These are phyloP conservation scores for Fraxinus paxiana DNA, from an alignment of 305 asterid genomes.

Conservation along the genomic window DNA sequence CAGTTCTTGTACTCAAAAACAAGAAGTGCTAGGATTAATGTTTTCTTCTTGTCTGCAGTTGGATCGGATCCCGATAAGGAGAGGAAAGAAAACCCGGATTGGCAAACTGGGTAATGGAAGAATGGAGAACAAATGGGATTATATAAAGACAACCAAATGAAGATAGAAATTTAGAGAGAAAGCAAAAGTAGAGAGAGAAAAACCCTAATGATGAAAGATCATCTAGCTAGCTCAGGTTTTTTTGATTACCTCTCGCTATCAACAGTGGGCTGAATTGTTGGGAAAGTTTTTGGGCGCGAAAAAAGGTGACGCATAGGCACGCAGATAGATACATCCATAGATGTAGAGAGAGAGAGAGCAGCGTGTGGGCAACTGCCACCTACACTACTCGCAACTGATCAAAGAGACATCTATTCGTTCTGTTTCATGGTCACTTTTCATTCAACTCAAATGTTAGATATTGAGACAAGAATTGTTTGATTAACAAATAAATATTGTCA, in stretches of 20 bases:
- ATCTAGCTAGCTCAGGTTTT: slow-evolving; percentile 22
- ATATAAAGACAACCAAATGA: slow-evolving; percentile 22
- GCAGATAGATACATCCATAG: neutral
- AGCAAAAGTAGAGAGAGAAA: slow-evolving; percentile 26
- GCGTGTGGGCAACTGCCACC: slow-evolving; percentile 40
- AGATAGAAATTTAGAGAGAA: neutral
- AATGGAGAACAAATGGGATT: slow-evolving; percentile 35
- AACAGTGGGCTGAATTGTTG: slow-evolving; percentile 60
- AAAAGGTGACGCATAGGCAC: slow-evolving; percentile 54
- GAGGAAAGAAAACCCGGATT: slow-evolving; percentile 10
- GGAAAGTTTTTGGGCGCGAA: slow-evolving; percentile 48
- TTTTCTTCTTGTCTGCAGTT: slow-evolving; percentile 22
- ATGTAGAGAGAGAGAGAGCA: slow-evolving; percentile 11
- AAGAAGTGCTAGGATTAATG: slow-evolving; percentile 28
- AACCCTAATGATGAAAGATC: slow-evolving; percentile 68
- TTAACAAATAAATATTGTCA: neutral
- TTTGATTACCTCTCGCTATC: slow-evolving; percentile 40
- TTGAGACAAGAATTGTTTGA: neutral
- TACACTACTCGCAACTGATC: slow-evolving; percentile 54
- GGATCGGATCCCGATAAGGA: slow-evolving; percentile 43
- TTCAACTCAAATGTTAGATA: neutral
- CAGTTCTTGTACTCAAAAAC: slow-evolving; percentile 1
- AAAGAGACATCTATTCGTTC: slow-evolving; percentile 39
- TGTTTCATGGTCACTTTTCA: neutral
- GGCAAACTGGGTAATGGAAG: slow-evolving; percentile 35